Percentiles rank a stretch among this genome's conserved stretches.
Conservation (phyloP, 352 stramenopile species). For the Pythium plurisporium region DNA sequence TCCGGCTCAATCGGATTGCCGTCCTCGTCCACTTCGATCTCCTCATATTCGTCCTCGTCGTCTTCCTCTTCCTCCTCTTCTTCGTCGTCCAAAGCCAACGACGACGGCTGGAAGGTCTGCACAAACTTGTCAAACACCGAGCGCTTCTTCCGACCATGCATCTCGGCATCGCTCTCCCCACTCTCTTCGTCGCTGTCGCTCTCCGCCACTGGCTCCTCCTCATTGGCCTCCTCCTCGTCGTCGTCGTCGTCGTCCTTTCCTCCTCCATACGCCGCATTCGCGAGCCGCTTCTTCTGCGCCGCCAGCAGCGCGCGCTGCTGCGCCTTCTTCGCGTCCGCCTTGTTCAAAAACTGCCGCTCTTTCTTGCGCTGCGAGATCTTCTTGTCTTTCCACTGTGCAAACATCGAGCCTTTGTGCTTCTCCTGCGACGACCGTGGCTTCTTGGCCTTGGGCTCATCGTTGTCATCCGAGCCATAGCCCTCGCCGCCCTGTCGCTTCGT, state of each 20-base stretch:
- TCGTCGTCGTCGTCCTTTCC: constrained; percentile 18
- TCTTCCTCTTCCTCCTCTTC: constrained; percentile 41
- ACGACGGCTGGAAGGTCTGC: constrained; percentile 44
- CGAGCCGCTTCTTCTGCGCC: constrained; percentile 25
- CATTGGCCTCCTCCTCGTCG: constrained; percentile 14
- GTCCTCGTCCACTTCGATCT: constrained; percentile 39
- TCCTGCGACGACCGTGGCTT: background rate
- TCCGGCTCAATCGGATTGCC: constrained; percentile 31
- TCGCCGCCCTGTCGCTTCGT: background rate
- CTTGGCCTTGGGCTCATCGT: background rate
- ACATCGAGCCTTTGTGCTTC: constrained; percentile 46
- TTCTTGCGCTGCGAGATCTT: constrained; percentile 46
- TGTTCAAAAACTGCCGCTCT: constrained; percentile 38
- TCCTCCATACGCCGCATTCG: constrained; percentile 42
- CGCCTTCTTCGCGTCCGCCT: constrained; percentile 45
- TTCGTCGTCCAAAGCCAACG: constrained; percentile 24
- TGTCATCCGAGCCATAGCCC: background rate
- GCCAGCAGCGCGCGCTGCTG: constrained; percentile 39
- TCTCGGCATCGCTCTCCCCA: constrained; percentile 24
- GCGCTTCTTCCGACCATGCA: constrained; percentile 21
- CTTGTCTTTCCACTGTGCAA: constrained; percentile 68
- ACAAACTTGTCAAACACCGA: constrained; percentile 78
- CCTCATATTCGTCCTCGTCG: constrained; percentile 40
- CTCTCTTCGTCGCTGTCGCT: constrained; percentile 4
- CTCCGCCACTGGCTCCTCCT: constrained; percentile 16